Percentiles rank a stretch among this genome's conserved stretches.
Evolutionary conservation across 139 green algal species (phyloP).

Genomic region (Edaphochlamys debaryana): DNA sequence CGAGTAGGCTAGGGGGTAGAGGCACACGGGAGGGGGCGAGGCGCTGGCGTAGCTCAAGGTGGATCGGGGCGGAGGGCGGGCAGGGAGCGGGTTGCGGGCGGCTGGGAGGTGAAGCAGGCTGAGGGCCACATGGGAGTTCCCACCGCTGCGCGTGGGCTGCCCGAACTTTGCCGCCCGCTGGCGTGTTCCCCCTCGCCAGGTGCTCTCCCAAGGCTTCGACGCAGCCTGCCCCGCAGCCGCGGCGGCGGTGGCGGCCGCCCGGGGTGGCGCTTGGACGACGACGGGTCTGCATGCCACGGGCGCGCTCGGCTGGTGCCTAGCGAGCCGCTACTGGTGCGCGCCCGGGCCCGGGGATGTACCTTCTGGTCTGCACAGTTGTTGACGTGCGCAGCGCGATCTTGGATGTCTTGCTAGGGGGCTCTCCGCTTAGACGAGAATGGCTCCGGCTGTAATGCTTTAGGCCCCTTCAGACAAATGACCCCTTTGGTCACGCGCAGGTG

Average conservation of each 20-base stretch:
- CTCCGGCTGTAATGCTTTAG: too few relatives aligned
- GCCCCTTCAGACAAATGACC: too few relatives aligned
- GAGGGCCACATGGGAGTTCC: too few relatives aligned
- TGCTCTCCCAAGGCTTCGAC: not conserved
- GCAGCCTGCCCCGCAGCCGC: not conserved
- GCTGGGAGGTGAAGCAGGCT: not conserved
- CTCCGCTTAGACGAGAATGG: not conserved
- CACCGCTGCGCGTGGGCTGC: too few relatives aligned
- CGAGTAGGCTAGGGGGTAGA: too few relatives aligned
- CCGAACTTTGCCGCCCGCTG: not conserved
- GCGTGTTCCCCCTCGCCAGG: not conserved
- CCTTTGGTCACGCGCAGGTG: too few relatives aligned
- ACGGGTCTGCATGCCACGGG: not conserved
- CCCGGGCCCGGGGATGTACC: too few relatives aligned
- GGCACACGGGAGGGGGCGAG: too few relatives aligned
- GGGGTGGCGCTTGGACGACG: not conserved
- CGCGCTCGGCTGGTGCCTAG: not conserved
- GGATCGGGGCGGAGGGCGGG: not conserved
- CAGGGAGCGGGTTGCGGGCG: too few relatives aligned
- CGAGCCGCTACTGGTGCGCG: slow-evolving; percentile 17
- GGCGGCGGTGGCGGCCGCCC: not conserved
- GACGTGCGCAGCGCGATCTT: not conserved
- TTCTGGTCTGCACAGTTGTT: slow-evolving; percentile 2
- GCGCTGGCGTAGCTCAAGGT: too few relatives aligned
- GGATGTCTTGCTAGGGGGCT: not conserved